phyloP scores from a whole-genome alignment of 2,329 filamentous ascomycete genomes.

The Chrysoporthe cubensis region DNA sequence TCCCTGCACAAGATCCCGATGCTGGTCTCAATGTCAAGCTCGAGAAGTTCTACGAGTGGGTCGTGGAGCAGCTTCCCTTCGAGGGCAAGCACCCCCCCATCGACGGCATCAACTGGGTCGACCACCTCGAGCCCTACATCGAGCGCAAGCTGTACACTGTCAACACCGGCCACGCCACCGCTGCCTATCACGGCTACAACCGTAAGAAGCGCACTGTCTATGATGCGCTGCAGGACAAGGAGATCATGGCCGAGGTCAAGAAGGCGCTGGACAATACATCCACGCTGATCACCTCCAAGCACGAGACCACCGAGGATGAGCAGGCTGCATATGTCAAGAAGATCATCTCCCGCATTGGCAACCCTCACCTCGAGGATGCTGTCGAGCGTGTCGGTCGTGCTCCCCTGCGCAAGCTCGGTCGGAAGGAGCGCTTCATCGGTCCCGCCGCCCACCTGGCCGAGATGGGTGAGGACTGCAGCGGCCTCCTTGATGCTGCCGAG shows the following conservation, averaged over 20 bases:
- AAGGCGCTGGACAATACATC: constrained; percentile 85
- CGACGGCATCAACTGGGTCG: constrained; percentile 89
- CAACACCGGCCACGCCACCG: constrained; percentile 96
- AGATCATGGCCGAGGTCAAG: constrained; percentile 79
- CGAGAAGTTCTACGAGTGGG: constrained; percentile 99
- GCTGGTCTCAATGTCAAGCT: constrained; percentile 89
- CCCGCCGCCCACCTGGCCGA: constrained; percentile 90
- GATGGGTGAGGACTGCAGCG: constrained; percentile 71
- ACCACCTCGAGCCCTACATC: constrained; percentile 90
- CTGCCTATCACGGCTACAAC: constrained; percentile 93
- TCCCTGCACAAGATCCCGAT: constrained; percentile 82
- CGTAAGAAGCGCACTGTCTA: constrained; percentile 85
- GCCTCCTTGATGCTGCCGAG: constrained; percentile 81
- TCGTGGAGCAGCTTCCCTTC: constrained; percentile 88
- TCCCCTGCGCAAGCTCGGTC: constrained; percentile 88
- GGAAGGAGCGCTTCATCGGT: constrained; percentile 94
- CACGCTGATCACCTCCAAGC: constrained; percentile 82
- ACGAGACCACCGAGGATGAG: constrained; percentile 73
- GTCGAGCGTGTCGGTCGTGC: constrained; percentile 96
- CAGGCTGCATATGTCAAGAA: constrained; percentile 88
- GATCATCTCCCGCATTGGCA: constrained; percentile 91
- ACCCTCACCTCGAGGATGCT: constrained; percentile 88
- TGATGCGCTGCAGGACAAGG: constrained; percentile 80
- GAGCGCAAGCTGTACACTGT: constrained; percentile 99
- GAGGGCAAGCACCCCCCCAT: constrained; percentile 74